Evolutionary conservation across 2,329 filamentous ascomycete species (phyloP).

Genomic region (Magnaporthiopsis rhizophila): DNA sequence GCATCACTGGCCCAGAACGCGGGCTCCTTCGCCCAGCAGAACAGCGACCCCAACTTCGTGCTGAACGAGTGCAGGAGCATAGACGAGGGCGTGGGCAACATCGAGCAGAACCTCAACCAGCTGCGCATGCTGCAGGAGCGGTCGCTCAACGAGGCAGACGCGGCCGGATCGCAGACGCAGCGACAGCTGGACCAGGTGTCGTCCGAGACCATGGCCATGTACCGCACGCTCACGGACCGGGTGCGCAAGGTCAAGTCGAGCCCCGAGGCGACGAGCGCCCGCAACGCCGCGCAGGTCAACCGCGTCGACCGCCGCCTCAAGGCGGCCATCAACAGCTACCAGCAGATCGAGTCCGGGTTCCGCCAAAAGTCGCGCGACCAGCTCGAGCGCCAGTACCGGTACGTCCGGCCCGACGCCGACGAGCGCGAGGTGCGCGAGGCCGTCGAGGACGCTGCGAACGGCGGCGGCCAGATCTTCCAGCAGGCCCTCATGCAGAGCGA

Average conservation of each 20-base stretch:
- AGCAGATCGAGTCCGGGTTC: conserved; percentile 72
- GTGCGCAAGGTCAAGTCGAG: conserved; percentile 78
- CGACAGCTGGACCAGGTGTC: conserved; percentile 66
- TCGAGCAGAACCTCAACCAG: conserved; percentile 64
- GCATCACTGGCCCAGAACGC: conserved; percentile 51
- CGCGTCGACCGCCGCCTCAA: conserved; percentile 74
- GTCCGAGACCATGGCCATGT: conserved; percentile 73
- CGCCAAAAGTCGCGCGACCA: conserved; percentile 73
- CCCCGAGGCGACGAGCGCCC: conserved; percentile 62
- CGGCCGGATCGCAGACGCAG: conserved; percentile 55
- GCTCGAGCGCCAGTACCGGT: conserved; percentile 82
- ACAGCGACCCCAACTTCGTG: conserved; percentile 62
- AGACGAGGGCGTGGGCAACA: conserved; percentile 64
- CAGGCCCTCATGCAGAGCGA: conserved; percentile 78
- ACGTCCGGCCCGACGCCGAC: conserved; percentile 73
- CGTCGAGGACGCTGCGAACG: conserved; percentile 61
- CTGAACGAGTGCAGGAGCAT: conserved; percentile 80
- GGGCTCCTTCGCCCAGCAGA: conserved; percentile 29
- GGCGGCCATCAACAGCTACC: conserved; percentile 72
- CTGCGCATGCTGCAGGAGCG: conserved; percentile 64
- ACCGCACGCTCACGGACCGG: conserved; percentile 69
- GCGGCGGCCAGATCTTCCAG: conserved; percentile 75
- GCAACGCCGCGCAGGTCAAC: conserved; percentile 73
- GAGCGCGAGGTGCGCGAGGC: conserved; percentile 72
- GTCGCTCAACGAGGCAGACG: conserved; percentile 67